phyloP scores from a whole-genome alignment of 768 basidiomycete genomes.

The Boletus sp. region DNA sequence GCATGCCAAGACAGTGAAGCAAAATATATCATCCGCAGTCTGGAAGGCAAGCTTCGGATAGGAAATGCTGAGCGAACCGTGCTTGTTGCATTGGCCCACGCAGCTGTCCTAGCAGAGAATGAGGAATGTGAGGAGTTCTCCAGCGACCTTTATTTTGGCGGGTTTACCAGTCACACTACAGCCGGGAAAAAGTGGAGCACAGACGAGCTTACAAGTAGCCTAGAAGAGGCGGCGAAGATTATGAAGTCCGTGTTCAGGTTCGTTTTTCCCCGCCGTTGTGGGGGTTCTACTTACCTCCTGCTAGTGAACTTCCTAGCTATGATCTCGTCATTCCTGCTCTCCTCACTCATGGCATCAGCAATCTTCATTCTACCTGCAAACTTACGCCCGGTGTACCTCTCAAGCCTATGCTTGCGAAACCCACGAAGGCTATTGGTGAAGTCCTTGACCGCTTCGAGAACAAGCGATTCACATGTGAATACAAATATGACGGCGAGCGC shows the following conservation, averaged over 20 bases:
- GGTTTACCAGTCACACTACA: conserved; percentile 28
- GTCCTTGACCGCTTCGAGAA: conserved; percentile 96
- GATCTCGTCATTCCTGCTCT: conserved; percentile 91
- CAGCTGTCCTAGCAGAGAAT: conserved; percentile 78
- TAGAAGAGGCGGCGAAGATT: conserved; percentile 74
- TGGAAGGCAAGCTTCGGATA: conserved; percentile 96
- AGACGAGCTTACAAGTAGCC: conserved; percentile 66
- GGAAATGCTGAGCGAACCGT: conserved; percentile 96
- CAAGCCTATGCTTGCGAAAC: conserved; percentile 99
- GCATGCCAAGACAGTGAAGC: conserved; percentile 91
- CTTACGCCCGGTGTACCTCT: conserved; percentile 94
- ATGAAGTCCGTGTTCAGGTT: conserved; percentile 95
- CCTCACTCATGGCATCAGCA: conserved; percentile 71
- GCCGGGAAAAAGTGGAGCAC: conserved; percentile 71
- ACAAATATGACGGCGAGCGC: conserved; percentile 98
- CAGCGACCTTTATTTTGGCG: background rate
- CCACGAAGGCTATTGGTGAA: conserved; percentile 97
- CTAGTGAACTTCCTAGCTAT: conserved; percentile 89
- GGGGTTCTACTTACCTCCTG: conserved; percentile 1
- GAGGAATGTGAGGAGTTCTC: conserved; percentile 48
- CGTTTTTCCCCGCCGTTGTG: conserved; percentile 10
- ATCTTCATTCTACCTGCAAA: conserved; percentile 73
- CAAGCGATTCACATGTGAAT: conserved; percentile 96
- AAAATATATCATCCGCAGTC: conserved; percentile 92
- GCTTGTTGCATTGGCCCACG: conserved; percentile 92